These are phyloP conservation scores for Cryphonectria naterciae DNA, from an alignment of 2,329 filamentous ascomycete species.

Conservation along the genomic window DNA sequence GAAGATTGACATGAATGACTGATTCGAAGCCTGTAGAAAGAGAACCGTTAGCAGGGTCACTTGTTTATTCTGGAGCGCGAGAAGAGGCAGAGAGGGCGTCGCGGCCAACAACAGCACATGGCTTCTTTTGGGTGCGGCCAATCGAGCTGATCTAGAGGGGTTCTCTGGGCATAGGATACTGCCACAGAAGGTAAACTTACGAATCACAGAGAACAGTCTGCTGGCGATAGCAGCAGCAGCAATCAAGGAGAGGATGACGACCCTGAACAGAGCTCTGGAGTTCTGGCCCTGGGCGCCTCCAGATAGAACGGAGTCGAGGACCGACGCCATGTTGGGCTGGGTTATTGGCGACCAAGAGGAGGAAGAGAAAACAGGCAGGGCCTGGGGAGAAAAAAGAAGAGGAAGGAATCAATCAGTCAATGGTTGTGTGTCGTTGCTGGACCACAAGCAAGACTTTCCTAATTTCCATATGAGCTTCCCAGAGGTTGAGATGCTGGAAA, in stretches of 20 bases:
- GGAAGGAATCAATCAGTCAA: slow-evolving; percentile 16
- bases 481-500: slow-evolving; percentile 27
- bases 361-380: slow-evolving; percentile 27
- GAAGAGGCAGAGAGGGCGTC: neutral
- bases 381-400: slow-evolving; percentile 26
- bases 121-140: neutral
- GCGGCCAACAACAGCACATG: neutral
- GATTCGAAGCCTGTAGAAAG: slow-evolving; percentile 80
- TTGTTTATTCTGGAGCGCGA: neutral
- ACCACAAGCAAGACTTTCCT: slow-evolving; percentile 18
- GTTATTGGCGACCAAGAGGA: slow-evolving; percentile 30
- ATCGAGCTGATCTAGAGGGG: neutral
- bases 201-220: slow-evolving; percentile 96
- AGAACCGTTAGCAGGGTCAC: slow-evolving; percentile 38
- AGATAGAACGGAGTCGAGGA: slow-evolving; percentile 62
- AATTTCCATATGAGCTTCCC: slow-evolving; percentile 19
- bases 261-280: slow-evolving; percentile 81
- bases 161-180: neutral
- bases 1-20: slow-evolving; percentile 88
- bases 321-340: slow-evolving; percentile 51
- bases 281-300: slow-evolving; percentile 80
- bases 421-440: slow-evolving; percentile 19
- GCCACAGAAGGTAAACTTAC: slow-evolving; percentile 58
- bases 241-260: slow-evolving; percentile 89
- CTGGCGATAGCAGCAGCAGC: slow-evolving; percentile 89